These are phyloP conservation scores for Exutisphaerella laricina DNA, from an alignment of 2,329 filamentous ascomycete genomes.

Conservation along the genomic window DNA sequence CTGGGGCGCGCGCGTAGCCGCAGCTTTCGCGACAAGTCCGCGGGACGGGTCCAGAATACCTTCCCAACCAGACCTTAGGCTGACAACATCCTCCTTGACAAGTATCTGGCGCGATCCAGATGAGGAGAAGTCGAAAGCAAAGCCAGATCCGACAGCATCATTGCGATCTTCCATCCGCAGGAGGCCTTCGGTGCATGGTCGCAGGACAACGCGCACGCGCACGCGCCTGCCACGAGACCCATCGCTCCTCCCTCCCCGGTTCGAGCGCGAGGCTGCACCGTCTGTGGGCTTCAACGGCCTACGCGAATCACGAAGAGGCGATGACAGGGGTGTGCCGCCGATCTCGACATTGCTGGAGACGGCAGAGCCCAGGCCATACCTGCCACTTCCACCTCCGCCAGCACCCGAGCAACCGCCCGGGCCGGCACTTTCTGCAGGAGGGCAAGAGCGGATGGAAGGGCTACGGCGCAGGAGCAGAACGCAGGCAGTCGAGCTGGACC, in stretches of 20 bases:
- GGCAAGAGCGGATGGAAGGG: constrained; percentile 4
- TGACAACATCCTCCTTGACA: constrained; percentile 1
- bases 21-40: constrained; percentile 12
- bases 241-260: constrained; percentile 21
- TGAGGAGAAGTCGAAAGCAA: constrained; percentile 40
- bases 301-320: constrained; percentile 20
- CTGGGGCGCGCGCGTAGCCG: constrained; percentile 9
- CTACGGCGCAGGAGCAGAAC: neutral
- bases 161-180: constrained; percentile 55
- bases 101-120: constrained; percentile 51
- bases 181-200: constrained; percentile 29
- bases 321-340: constrained; percentile 25
- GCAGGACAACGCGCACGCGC: constrained; percentile 22
- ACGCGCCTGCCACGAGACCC: constrained; percentile 26
- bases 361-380: constrained; percentile 16
- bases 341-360: constrained; percentile 29
- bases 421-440: neutral
- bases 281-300: constrained; percentile 15
- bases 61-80: constrained; percentile 9
- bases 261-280: constrained; percentile 23
- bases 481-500: neutral
- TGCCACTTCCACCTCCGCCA: constrained; percentile 16
- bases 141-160: constrained; percentile 44
- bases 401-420: constrained; percentile 21
- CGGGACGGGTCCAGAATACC: constrained; percentile 8